Conservation (phyloP, 2,329 filamentous ascomycete species). For the Alternaria rosae region DNA sequence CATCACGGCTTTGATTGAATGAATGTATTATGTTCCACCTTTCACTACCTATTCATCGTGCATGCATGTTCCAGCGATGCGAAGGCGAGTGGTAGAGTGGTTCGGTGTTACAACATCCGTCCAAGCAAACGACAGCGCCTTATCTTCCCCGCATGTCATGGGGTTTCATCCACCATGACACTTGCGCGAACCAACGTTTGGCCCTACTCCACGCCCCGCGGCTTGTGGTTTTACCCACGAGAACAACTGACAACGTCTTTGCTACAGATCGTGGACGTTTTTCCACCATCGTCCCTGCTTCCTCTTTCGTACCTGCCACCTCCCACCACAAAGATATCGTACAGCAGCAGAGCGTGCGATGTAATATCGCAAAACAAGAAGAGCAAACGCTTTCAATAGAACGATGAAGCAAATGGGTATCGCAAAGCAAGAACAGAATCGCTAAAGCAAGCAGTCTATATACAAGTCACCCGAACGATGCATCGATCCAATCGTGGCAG, state of each 20-base stretch:
- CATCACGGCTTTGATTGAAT: constrained; percentile 8
- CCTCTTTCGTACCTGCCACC: background rate
- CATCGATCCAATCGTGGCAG: constrained; percentile 2
- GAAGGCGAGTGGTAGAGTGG: background rate
- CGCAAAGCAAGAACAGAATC: constrained; percentile 11
- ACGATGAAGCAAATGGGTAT: constrained; percentile 17
- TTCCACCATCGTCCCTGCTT: background rate
- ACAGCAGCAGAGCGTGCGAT: background rate
- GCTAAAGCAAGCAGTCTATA: constrained; percentile 8
- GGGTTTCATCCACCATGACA: constrained; percentile 16
- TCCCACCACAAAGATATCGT: background rate
- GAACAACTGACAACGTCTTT: constrained; percentile 1
- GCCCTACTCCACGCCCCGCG: background rate
- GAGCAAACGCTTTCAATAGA: background rate
- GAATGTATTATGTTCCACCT: constrained; percentile 4
- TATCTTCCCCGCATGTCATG: background rate
- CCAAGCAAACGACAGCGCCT: background rate
- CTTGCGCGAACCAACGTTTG: background rate
- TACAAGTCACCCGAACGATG: constrained; percentile 8
- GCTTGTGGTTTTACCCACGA: constrained; percentile 14
- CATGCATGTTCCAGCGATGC: constrained; percentile 30
- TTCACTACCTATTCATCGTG: constrained; percentile 2
- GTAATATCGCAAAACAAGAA: background rate
- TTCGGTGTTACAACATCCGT: background rate
- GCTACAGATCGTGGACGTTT: background rate